A percentile compares a stretch with the other conserved stretches of the same genome.
These are phyloP conservation scores for Hyphopichia khmerensis DNA, from an alignment of 1,139 yeast species.

Conservation along the genomic window DNA sequence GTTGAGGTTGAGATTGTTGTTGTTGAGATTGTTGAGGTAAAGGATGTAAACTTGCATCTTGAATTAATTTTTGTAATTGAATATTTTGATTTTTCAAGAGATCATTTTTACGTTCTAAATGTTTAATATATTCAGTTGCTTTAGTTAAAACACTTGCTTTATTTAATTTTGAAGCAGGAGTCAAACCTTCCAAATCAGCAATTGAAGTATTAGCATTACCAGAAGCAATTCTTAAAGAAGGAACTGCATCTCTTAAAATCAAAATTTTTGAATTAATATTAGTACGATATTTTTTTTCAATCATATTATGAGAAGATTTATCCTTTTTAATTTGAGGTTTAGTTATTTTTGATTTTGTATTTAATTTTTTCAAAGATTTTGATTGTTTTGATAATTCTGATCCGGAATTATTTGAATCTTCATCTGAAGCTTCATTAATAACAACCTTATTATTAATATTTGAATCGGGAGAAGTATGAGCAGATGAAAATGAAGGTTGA, in stretches of 20 bases:
- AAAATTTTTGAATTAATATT: slow-evolving; percentile 72
- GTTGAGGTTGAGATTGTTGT: slow-evolving; percentile 6
- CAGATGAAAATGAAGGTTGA: slow-evolving; percentile 27
- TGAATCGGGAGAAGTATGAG: slow-evolving; percentile 36
- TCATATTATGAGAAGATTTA: slow-evolving; percentile 74
- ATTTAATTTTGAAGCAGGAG: slow-evolving; percentile 84
- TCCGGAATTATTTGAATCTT: slow-evolving; percentile 4
- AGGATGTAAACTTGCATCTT: slow-evolving; percentile 25
- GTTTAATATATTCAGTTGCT: slow-evolving; percentile 88
- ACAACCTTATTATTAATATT: slow-evolving; percentile 7
- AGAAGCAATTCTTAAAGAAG: slow-evolving; percentile 51
- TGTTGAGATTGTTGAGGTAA: slow-evolving; percentile 3
- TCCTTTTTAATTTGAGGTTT: slow-evolving; percentile 44
- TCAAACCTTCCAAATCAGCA: slow-evolving; percentile 73
- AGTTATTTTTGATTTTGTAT: slow-evolving; percentile 14
- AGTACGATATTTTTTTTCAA: slow-evolving; percentile 76
- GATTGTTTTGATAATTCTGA: neutral
- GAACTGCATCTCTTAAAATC: slow-evolving; percentile 74
- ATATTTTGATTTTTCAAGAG: slow-evolving; percentile 54
- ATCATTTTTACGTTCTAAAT: slow-evolving; percentile 70
- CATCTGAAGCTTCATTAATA: slow-evolving; percentile 10
- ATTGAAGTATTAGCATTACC: slow-evolving; percentile 37
- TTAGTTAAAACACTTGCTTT: slow-evolving; percentile 86
- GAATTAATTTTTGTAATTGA: slow-evolving; percentile 42
- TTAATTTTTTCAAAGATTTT: neutral